Percentiles rank a stretch among this genome's conserved stretches.
Evolutionary conservation across 2,329 filamentous ascomycete species (phyloP).

Genomic region (Arachnomyces sp.): DNA sequence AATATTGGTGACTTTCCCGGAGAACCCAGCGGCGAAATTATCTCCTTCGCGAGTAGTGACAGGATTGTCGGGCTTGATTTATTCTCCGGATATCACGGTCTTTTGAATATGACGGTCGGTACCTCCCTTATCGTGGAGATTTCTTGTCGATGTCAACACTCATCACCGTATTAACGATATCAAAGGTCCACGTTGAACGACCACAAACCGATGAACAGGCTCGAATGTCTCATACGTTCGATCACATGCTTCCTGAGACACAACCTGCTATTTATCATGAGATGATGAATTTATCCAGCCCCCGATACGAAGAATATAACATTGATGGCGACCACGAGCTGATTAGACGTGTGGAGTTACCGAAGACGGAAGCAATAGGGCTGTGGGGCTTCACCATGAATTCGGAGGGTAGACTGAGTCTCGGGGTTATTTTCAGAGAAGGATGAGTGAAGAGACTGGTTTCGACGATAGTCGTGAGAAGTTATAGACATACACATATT

Average conservation of each 20-base stretch:
- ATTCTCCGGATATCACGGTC: neutral
- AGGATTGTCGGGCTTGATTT: neutral
- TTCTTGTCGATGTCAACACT: neutral
- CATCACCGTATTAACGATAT: neutral
- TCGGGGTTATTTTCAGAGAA: too few species aligned
- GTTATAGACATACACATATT: too few species aligned
- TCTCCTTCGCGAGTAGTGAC: neutral
- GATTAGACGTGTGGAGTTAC: too few species aligned
- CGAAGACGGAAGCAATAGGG: too few species aligned
- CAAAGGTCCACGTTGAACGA: neutral
- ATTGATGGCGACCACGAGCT: neutral
- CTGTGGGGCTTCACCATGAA: too few species aligned
- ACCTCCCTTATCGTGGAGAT: neutral
- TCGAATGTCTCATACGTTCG: neutral
- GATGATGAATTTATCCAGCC: neutral
- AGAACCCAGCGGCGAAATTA: neutral
- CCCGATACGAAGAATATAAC: neutral
- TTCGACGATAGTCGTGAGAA: too few species aligned
- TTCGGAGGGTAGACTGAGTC: too few species aligned
- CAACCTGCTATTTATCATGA: neutral
- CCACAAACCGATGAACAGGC: neutral
- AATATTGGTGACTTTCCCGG: neutral
- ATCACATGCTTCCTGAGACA: neutral
- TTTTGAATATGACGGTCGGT: neutral
- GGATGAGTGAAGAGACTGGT: too few species aligned